Evolutionary conservation across 1,284 basidiomycete genomes (phyloP), one percentile per base, ranked within the genome.

Genomic region (Thecaphora frezii): DNA sequence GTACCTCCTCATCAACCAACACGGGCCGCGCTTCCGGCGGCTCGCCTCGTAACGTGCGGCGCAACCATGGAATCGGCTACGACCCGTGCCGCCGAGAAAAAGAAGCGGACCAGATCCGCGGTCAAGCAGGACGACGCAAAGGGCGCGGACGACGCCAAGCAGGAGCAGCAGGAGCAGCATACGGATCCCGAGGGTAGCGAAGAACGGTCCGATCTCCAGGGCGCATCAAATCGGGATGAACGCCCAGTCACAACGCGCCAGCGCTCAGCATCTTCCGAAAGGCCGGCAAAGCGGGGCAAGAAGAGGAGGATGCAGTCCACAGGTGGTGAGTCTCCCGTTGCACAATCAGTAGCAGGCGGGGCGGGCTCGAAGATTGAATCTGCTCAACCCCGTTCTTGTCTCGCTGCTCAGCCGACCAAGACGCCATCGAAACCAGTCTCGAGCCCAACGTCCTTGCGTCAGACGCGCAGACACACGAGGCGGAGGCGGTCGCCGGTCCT

Each of bases 401-500:
- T 25, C 42, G 21, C 9, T 9, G 8, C n/a, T 54, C 53, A 30
- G 43, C 54, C 22, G 40, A 46, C 2, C 37, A 49, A 8, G 40
- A 38, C 44, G 28, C 48, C 1, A 18, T 58, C 24, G 56, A 58
- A 25, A 46, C 49, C 18, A 50, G 53, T 16, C 51, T 51, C 0
- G 25, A 48, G 21, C 46, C 50, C n/a, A n/a, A n/a, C n/a, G n/a
- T n/a, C n/a, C n/a, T n/a, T n/a, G n/a, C n/a, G n/a, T n/a, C n/a
- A n/a, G n/a, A n/a, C n/a, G n/a, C n/a, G n/a, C n/a, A n/a, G n/a
- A n/a, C n/a, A n/a, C n/a, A n/a, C n/a, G n/a, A n/a, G n/a, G n/a
- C n/a, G n/a, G n/a, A n/a, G 2, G 51, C 48, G 8, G 56, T 54
- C 8, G 56, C 53, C 38, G 50, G 46, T 26, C 51, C 51, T 7